Base-by-base conservation (phyloP, 768 basidiomycete species). In the Pholiota conissans region DNA sequence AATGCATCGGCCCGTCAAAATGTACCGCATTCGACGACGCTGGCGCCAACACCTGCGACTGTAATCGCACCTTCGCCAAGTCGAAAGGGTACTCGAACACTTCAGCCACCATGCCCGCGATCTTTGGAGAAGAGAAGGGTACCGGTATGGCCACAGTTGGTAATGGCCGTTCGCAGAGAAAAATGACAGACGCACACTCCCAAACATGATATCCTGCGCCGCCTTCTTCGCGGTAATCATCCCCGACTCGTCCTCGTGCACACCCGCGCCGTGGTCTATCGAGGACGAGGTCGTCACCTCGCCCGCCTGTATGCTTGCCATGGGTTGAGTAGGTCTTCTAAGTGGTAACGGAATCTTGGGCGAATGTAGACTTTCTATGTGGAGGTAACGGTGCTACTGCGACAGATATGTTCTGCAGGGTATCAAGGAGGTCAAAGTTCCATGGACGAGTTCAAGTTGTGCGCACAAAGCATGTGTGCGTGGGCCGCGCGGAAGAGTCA, bases 11-110 rank as follows among this genome's bases (percentile, higher is more conserved):
- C 0, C 95, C 95, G 13, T 76, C 85, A 74, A 94, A 98, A 16
- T 86, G 83, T 50, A 73, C 64, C 20, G 67, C 58, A 55, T 73
- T 69, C 20, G 81, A 75, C 13, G 83, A 63, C 5, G 63, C 50
- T 9, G 83, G 74, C 59, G 90, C 85, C 53, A 95, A 79, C 11
- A 95, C 87, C 67, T 98, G 96, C 1, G 91, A 84, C 71, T 98
- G 96, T 40, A 98, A 80, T 49, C 95, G 84, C 57, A 97, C 95
- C 76, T 97, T 98, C 55, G 93, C 90, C 32, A 98, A 83, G 73
- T 98, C 95, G 66, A 96, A 94, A 0, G 96, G 96, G 69, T 97
- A 93, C 74, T 96, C 95, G 61, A 97, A 87, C 14, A 94, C 77
- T 63, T 81, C 79, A 9, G 94, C 88, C 8, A 83, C 77, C 78